Percentiles rank a stretch among this genome's conserved stretches.
Conservation (phyloP, 257 asterid genomes). For the Forsythia suspensa region DNA sequence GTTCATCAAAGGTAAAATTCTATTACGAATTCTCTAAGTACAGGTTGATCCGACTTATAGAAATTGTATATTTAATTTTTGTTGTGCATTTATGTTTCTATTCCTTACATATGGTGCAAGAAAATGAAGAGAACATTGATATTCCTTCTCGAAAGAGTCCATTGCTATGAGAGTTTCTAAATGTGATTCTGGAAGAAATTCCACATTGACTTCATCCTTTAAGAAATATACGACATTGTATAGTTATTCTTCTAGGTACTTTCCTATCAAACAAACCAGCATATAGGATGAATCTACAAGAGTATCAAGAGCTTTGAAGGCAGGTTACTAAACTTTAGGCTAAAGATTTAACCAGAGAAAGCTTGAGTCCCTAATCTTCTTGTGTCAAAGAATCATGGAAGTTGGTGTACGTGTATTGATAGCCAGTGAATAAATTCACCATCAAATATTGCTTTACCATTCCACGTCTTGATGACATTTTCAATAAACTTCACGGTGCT, state of each 20-base stretch:
- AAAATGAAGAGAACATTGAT: not conserved
- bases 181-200: slow-evolving; percentile 7
- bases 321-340: not conserved
- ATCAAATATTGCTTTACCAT: not conserved
- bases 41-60: no score
- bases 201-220: slow-evolving; percentile 5
- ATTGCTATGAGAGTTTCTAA: not conserved
- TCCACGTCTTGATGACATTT: not conserved
- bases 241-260: slow-evolving; percentile 2
- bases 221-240: slow-evolving; percentile 10
- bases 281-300: not conserved
- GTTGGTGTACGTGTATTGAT: slow-evolving; percentile 5
- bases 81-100: no score
- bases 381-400: not conserved
- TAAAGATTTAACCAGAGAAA: not conserved
- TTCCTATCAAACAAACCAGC: slow-evolving; percentile 7
- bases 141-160: not conserved
- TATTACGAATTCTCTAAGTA: no score
- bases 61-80: no score
- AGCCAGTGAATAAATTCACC: not conserved
- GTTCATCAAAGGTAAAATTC: no score
- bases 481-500: not conserved
- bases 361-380: not conserved
- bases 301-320: not conserved
- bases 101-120: not conserved